phyloP scores from a whole-genome alignment of 2,329 filamentous ascomycete species.

The Hymenoscyphus fructigenus region DNA sequence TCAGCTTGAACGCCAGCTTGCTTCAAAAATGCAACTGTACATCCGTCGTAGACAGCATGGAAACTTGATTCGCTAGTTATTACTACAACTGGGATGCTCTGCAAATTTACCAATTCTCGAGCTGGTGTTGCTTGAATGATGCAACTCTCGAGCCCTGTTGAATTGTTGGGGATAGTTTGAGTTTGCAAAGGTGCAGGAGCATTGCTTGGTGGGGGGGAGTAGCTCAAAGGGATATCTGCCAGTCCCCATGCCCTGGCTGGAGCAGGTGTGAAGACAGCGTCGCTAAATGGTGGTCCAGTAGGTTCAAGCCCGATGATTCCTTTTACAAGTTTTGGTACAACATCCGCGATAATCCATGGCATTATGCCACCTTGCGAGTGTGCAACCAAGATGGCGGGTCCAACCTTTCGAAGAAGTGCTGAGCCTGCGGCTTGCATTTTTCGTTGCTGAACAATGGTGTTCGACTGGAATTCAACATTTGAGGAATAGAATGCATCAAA shows the following conservation, averaged over 20 bases:
- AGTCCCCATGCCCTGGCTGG: constrained; percentile 45
- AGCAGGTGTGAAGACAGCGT: constrained; percentile 40
- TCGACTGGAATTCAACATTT: constrained; percentile 40
- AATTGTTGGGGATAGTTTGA: constrained; percentile 30
- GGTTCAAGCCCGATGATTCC: constrained; percentile 48
- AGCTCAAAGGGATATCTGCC: constrained; percentile 49
- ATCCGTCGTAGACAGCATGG: constrained; percentile 48
- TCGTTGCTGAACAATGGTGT: constrained; percentile 39
- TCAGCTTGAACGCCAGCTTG: constrained; percentile 44
- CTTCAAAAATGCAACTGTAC: constrained; percentile 41
- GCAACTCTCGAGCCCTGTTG: constrained; percentile 28
- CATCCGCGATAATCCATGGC: constrained; percentile 44
- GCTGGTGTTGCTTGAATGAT: constrained; percentile 40
- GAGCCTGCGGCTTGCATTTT: constrained; percentile 42
- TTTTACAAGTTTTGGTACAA: constrained; percentile 42
- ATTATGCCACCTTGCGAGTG: constrained; percentile 48
- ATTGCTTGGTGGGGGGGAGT: constrained; percentile 44
- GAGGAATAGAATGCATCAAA: constrained; percentile 40
- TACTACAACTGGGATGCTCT: constrained; percentile 39
- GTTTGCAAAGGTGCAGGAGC: constrained; percentile 39
- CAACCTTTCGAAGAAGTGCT: constrained; percentile 31
- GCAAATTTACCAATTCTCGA: constrained; percentile 40
- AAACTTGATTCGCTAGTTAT: constrained; percentile 46
- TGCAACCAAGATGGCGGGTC: constrained; percentile 27
- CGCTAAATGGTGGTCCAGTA: constrained; percentile 47